Evolutionary conservation across 2,329 filamentous ascomycete species (phyloP), one percentile per base, ranked within the genome.

Genomic region (Colletotrichum euphorbiae): DNA sequence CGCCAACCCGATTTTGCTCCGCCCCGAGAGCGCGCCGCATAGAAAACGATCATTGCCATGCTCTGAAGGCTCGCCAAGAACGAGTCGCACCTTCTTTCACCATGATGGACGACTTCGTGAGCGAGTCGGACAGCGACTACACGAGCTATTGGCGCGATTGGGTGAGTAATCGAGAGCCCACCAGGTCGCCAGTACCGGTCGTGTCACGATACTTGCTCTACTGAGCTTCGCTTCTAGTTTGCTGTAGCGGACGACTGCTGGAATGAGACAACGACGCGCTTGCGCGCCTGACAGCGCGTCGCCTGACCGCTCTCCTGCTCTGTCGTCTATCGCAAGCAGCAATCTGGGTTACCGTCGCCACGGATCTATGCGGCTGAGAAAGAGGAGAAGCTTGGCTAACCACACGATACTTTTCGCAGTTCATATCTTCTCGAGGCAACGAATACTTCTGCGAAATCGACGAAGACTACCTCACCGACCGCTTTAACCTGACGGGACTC

Each of bases 391-490:
- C 42, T 45, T 19, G 54, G 64, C 67, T 69, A 51, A 69, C 54
- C 6, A 21, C 13, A 21, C 21, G 45, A 42, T 69, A 63, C 69
- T 70, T 72, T 75, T 73, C 62, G 56, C 77, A 99, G 96, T 99
- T 99, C 80, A 98, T 98, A 75, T 98, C 95, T 4, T 97, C 94
- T 6, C 89, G 96, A 63, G 96, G 96, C 72, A 98, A 99, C 81
- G 96, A 99, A 79, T 99, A 99, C 82, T 99, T 98, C 77, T 99
- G 96, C 87, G 96, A 99, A 79, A 98, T 99, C 75, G 96, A 99
- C 80, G 96, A 99, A 80, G 96, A 99, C 76, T 99, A 99, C 80
- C 87, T 99, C 52, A 98, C 94, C 58, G 96, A 99, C 80, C 91
- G 96, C 57, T 99, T 99, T 87, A 99, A 99, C 82, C 85, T 99